Evolutionary conservation across 192 early-diverging fungal species (phyloP).

Genomic region (Backusella luteola): DNA sequence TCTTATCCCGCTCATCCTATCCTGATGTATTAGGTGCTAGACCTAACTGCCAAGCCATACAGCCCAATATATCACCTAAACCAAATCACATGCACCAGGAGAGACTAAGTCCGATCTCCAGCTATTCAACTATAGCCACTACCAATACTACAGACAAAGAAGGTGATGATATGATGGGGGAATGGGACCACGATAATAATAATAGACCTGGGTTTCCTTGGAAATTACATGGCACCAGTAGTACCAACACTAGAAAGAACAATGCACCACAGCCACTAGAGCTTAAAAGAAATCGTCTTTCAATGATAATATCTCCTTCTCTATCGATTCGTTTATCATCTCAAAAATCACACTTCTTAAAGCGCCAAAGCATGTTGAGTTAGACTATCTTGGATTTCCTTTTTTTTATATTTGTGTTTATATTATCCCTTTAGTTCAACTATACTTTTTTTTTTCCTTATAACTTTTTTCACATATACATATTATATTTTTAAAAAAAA

Average conservation of each 20-base stretch:
- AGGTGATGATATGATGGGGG: not conserved
- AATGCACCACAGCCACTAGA: not conserved
- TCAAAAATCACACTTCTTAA: not conserved
- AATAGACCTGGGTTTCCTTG: not conserved
- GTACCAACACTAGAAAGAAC: not conserved
- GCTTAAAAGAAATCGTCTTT: not conserved
- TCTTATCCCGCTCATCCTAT: not conserved
- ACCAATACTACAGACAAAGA: not conserved
- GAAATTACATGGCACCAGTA: not conserved
- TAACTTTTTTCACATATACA: not conserved
- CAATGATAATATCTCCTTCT: constrained; percentile 2
- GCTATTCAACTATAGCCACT: not conserved
- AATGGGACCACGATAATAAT: not conserved
- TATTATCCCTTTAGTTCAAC: not conserved
- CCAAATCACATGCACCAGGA: not conserved
- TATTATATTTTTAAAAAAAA: not conserved
- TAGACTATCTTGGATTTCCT: not conserved
- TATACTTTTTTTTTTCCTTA: not conserved
- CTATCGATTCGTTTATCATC: not conserved
- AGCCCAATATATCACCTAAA: not conserved
- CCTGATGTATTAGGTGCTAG: not conserved
- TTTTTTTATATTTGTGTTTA: not conserved
- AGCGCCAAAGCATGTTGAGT: not conserved
- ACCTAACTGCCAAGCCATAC: constrained; percentile 1
- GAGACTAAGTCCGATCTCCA: not conserved